Evolutionary conservation across 768 basidiomycete genomes (phyloP), one percentile per base, ranked within the genome.

Genomic region (Rhodosporidiobolus sp.): DNA sequence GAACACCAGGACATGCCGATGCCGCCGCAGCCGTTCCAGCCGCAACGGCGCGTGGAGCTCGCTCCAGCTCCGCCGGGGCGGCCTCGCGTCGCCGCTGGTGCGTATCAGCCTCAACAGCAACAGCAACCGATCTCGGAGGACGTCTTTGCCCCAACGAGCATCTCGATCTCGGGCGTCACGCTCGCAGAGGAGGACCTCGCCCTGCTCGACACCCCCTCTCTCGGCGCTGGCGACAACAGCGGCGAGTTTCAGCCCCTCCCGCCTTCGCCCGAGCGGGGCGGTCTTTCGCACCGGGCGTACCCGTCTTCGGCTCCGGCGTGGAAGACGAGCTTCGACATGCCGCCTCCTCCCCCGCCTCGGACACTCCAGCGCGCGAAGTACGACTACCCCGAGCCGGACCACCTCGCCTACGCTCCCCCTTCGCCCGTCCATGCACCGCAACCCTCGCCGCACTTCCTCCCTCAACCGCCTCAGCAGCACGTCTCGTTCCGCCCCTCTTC

Each of bases 121-220:
- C 56, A 58, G 30, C 22, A 34, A 35, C 9, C 56, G 20, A 22
- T 24, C 34, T 24, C 32, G 22, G 14, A 9, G 35, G 22, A 22
- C 66, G 19, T 48, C 46, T 28, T 63, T 54, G 61, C 35, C 7
- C 57, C 66, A 63, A 63, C 52, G 20, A 58, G 45, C 7, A 63
- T 70, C 57, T 63, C 52, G 30, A 54, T 75, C 14, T 68, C 69
- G 35, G 69, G 69, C 19, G 74, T 72, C 8, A n/a, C 63, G 38
- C 70, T 71, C 20, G 63, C 43, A 28, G 54, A 61, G 50, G 70
- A 75, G 19, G 73, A 75, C 56, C 32, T 66, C 32, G 65, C 50
- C 0, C 63, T 69, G 10, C 58, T 71, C 46, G 69, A 68, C 53
- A 52, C 64, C 28, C 65, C 73, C 1, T n/a, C 38, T 0, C 14